A percentile compares a stretch with the other conserved stretches of the same genome.
phyloP scores from a whole-genome alignment of 1,284 basidiomycete species.

The Fomitopsis betulina region DNA sequence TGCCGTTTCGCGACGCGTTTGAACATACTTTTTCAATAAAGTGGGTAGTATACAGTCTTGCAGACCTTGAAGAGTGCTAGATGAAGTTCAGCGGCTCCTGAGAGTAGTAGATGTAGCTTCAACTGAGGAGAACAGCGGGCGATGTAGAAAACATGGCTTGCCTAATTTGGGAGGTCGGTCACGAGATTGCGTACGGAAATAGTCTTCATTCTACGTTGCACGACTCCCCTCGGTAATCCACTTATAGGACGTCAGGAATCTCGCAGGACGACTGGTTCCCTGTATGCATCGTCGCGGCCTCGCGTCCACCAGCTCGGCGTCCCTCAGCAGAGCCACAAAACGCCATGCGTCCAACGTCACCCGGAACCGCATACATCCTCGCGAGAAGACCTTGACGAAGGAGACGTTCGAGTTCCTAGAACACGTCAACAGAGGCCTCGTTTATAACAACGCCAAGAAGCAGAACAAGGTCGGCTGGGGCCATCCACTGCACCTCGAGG shows the following conservation, averaged over 20 bases:
- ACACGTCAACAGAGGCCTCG: not conserved
- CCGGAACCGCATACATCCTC: not conserved
- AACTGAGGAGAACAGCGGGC: too few relatives aligned
- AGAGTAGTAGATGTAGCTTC: too few relatives aligned
- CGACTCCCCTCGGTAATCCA: too few relatives aligned
- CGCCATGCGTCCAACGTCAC: constrained; percentile 5
- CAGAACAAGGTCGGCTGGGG: constrained; percentile 1
- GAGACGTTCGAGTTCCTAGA: not conserved
- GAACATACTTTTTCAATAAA: constrained; percentile 52
- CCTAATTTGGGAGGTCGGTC: too few relatives aligned
- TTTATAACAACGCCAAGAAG: not conserved
- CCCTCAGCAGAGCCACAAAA: not conserved
- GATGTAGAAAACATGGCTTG: too few relatives aligned
- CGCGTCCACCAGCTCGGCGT: constrained; percentile 4
- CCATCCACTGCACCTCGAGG: not conserved
- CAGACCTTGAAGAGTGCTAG: too few relatives aligned
- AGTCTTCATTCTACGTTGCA: too few relatives aligned
- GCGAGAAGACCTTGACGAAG: not conserved
- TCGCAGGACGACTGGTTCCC: not conserved
- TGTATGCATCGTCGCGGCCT: constrained; percentile 10
- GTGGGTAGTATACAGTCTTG: not conserved
- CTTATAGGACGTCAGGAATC: too few relatives aligned
- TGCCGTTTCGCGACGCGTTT: constrained; percentile 75
- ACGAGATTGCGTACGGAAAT: too few relatives aligned
- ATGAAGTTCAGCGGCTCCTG: too few relatives aligned